Evolutionary conservation across 768 basidiomycete species (phyloP).

Genomic region (Mycena pura): DNA sequence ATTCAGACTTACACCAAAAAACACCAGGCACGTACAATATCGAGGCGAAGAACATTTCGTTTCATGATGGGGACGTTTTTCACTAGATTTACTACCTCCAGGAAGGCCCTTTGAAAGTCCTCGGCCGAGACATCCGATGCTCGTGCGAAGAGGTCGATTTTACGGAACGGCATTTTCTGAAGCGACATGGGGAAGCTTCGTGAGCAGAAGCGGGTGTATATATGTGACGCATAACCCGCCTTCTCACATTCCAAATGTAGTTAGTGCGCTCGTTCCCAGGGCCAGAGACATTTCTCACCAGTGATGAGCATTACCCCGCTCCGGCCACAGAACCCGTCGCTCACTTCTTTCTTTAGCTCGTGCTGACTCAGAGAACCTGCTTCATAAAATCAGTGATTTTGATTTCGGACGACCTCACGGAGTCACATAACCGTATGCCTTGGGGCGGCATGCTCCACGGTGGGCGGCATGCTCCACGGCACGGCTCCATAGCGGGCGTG

Average conservation of each 20-base stretch:
- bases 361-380: too few relatives aligned
- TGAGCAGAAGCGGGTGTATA: conserved; percentile 7
- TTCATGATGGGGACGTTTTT: conserved; percentile 7
- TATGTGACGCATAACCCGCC: conserved; percentile 1
- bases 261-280: conserved; percentile 1
- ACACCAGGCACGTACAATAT: conserved; percentile 8
- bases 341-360: too few relatives aligned
- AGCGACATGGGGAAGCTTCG: conserved; percentile 7
- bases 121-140: conserved; percentile 9
- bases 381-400: too few relatives aligned
- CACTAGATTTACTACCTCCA: conserved; percentile 10
- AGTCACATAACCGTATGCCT: too few relatives aligned
- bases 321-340: too few relatives aligned
- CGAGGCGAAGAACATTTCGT: conserved; percentile 9
- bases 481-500: too few relatives aligned
- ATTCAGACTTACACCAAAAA: conserved; percentile 6
- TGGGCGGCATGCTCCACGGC: too few relatives aligned
- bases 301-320: too few relatives aligned
- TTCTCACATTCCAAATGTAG: conserved; percentile 4
- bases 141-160: conserved; percentile 11
- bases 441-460: too few relatives aligned
- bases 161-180: conserved; percentile 10
- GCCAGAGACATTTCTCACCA: neutral
- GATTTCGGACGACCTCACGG: too few relatives aligned
- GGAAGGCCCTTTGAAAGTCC: conserved; percentile 11